These are phyloP conservation scores for Inga oerstediana DNA, from an alignment of 306 rosid species.

Conservation along the genomic window DNA sequence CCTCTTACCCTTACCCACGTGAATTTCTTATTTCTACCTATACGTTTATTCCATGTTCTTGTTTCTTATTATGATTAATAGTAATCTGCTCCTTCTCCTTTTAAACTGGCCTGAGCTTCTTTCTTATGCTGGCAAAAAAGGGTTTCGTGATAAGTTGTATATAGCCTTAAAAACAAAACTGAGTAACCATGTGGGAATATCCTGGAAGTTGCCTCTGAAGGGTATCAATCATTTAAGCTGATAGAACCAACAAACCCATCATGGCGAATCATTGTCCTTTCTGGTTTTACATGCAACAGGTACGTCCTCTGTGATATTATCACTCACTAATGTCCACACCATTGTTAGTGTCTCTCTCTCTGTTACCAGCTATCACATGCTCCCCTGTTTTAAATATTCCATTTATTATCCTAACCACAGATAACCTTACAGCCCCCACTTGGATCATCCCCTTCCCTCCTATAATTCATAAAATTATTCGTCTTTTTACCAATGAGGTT, in stretches of 20 bases:
- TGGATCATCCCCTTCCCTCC: neutral
- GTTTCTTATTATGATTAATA: neutral
- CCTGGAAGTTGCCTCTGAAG: neutral
- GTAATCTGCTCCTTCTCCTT: neutral
- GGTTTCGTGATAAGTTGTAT: neutral
- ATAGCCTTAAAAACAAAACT: neutral
- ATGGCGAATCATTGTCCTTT: slow-evolving; percentile 43
- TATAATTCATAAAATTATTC: neutral
- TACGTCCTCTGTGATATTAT: slow-evolving; percentile 33
- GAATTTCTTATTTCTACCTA: neutral
- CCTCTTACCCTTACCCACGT: neutral
- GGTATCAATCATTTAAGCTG: slow-evolving; percentile 6
- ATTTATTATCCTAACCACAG: neutral
- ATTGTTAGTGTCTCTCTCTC: slow-evolving; percentile 11
- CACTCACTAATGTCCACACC: slow-evolving; percentile 31
- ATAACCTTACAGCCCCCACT: neutral
- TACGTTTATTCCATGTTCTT: neutral
- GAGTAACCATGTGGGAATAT: neutral
- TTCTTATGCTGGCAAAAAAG: neutral
- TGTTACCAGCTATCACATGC: slow-evolving; percentile 21
- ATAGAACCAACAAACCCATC: neutral
- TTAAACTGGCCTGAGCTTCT: neutral
- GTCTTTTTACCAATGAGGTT: neutral
- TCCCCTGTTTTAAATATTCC: neutral
- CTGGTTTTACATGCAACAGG: slow-evolving; percentile 37